Evolutionary conservation across 768 basidiomycete genomes (phyloP), one percentile per base, ranked within the genome.

Genomic region (Tubosaeta sp.): DNA sequence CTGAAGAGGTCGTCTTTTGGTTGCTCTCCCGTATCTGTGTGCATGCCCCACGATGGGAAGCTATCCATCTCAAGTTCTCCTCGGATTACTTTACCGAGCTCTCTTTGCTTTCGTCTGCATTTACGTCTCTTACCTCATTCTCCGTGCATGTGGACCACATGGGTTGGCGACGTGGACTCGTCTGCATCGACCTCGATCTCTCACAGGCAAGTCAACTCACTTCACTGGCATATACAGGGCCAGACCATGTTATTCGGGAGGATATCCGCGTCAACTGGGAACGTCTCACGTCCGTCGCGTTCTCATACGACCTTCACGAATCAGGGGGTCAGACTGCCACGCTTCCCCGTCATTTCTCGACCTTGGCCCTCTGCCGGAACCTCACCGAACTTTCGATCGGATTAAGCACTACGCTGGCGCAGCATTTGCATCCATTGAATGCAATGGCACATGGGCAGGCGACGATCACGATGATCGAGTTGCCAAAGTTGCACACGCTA

Each of bases 141-240:
- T 54, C 64, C 14, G 45, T 59, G 4, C 64, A 63, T 24, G 51
- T 56, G 22, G 64, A 65, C 25, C 64, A 66, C 44, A 63, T 65
- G 61, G 61, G 61, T 19, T 63, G 64, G 64, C 59, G 61, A 18
- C 49, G 55, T 24, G 53, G 59, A 22, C 51, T 55, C 13, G 49
- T 56, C 30, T 61, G 59, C n/a, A 44, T 63, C 19, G 21, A 13
- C 18, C 53, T 65, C 21, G 61, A 66, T 42, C 59, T 65, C 24
- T 16, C 47, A 0, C 53, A 44, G 14, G 61, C 64, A 1, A 43
- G 3, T 12, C 57, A 11, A 18, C 64, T 65, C 31, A 55, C 44
- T 5, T 59, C 59, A 12, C 42, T 65, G 19, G 59, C 59, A 4
- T 65, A 59, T 44, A 61, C 64, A 8, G 61, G 61, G 3, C 64